Conservation (phyloP, 257 asterid genomes). For the Plectranthus barbatus region DNA sequence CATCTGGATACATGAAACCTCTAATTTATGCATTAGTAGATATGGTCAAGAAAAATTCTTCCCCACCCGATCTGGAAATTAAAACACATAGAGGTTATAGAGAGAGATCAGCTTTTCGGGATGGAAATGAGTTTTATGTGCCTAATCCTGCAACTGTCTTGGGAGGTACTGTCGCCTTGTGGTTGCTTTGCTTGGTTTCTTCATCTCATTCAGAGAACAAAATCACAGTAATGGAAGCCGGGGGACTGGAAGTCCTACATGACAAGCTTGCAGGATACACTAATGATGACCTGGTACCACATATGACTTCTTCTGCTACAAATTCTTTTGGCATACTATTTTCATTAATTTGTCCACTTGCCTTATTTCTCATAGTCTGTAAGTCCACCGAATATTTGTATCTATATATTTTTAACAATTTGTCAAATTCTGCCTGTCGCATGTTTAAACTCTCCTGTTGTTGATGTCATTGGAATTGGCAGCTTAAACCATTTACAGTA, state of each 20-base stretch:
- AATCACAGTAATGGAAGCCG: conserved; percentile 62
- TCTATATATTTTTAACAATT: neutral
- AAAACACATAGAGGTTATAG: conserved; percentile 41
- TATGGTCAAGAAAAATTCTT: conserved; percentile 57
- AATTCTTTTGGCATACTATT: neutral
- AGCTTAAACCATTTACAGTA: neutral
- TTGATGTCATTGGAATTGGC: neutral
- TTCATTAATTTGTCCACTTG: neutral
- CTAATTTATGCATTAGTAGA: conserved; percentile 60
- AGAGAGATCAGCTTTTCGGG: conserved; percentile 39
- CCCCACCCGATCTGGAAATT: conserved; percentile 40
- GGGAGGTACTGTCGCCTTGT: conserved; percentile 65
- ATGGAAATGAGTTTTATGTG: conserved; percentile 46
- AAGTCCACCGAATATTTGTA: neutral
- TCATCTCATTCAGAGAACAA: conserved; percentile 46
- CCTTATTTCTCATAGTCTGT: conserved; percentile 1
- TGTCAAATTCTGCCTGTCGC: neutral
- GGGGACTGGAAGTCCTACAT: conserved; percentile 58
- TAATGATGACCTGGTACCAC: conserved; percentile 45
- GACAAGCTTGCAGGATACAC: conserved; percentile 52
- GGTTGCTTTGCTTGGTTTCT: conserved; percentile 68
- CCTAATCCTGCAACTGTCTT: conserved; percentile 66
- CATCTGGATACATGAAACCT: conserved; percentile 60
- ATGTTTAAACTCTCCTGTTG: neutral
- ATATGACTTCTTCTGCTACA: conserved; percentile 9